These are phyloP conservation scores for Neonectria sp. DNA, from an alignment of 2,329 filamentous ascomycete species.

Conservation along the genomic window DNA sequence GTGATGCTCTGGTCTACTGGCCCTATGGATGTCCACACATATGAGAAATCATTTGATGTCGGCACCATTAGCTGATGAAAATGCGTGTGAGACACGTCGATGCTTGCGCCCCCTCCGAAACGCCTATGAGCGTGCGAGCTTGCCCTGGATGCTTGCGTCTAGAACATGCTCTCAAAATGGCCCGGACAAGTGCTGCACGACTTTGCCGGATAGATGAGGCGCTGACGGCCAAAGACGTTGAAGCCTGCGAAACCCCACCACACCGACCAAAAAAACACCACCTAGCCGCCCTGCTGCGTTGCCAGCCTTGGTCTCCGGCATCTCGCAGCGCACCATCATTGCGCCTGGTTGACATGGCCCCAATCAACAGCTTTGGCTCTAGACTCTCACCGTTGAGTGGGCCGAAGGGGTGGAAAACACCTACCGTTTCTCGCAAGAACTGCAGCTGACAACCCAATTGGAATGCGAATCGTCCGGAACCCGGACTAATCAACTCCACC, in stretches of 20 bases:
- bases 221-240: slow-evolving; percentile 26
- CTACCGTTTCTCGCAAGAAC: slow-evolving; percentile 37
- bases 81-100: slow-evolving; percentile 15
- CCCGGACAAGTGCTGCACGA: slow-evolving; percentile 7
- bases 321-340: slow-evolving; percentile 23
- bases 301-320: slow-evolving; percentile 25
- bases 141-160: neutral
- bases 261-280: slow-evolving; percentile 14
- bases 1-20: slow-evolving; percentile 84
- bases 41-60: slow-evolving; percentile 71
- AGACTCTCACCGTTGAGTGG: slow-evolving; percentile 30
- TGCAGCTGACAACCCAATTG: slow-evolving; percentile 43
- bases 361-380: slow-evolving; percentile 30
- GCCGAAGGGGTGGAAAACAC: slow-evolving; percentile 31
- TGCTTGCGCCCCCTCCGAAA: slow-evolving; percentile 4
- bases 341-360: slow-evolving; percentile 39
- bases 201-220: slow-evolving; percentile 1
- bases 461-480: slow-evolving; percentile 41
- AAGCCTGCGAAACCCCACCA: slow-evolving; percentile 23
- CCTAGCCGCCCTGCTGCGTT: slow-evolving; percentile 12
- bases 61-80: slow-evolving; percentile 10
- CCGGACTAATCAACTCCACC: slow-evolving; percentile 44
- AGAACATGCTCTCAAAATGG: slow-evolving; percentile 10
- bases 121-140: slow-evolving; percentile 8
- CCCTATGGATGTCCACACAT: slow-evolving; percentile 78